These are phyloP conservation scores for Alternaria ethzedia DNA, from an alignment of 2,329 filamentous ascomycete species.

Conservation along the genomic window DNA sequence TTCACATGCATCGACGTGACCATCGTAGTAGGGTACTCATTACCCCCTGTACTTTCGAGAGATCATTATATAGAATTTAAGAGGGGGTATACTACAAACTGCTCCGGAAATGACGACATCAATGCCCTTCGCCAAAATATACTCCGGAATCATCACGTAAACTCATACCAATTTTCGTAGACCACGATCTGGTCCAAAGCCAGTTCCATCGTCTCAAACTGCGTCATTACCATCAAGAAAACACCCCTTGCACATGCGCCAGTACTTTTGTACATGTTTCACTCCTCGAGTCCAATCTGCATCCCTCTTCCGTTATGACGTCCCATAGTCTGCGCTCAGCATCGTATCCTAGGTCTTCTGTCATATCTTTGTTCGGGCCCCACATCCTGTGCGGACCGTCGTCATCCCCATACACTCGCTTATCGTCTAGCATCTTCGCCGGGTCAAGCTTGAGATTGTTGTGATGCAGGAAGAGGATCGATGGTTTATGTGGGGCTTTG, in stretches of 20 bases:
- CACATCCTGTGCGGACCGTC: slow-evolving; percentile 27
- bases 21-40: not conserved
- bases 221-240: slow-evolving; percentile 17
- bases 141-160: not conserved
- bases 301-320: slow-evolving; percentile 27
- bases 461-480: slow-evolving; percentile 31
- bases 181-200: not conserved
- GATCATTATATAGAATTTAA: not conserved
- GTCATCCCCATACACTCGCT: slow-evolving; percentile 11
- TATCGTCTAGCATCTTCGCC: slow-evolving; percentile 11
- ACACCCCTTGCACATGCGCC: slow-evolving; percentile 22
- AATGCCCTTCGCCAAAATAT: not conserved
- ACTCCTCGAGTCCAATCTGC: slow-evolving; percentile 14
- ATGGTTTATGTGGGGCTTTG: slow-evolving; percentile 9
- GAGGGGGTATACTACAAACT: not conserved
- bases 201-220: slow-evolving; percentile 6
- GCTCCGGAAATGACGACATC: not conserved
- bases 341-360: slow-evolving; percentile 29
- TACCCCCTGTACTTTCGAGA: not conserved
- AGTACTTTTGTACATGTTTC: slow-evolving; percentile 19
- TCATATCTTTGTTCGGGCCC: slow-evolving; percentile 16
- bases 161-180: not conserved
- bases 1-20: not conserved
- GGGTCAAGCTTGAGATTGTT: slow-evolving; percentile 29
- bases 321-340: slow-evolving; percentile 36